Percentiles rank a stretch among this genome's conserved stretches.
These are phyloP conservation scores for Ophidiomyces ophidiicola DNA, from an alignment of 2,329 filamentous ascomycete genomes.

Conservation along the genomic window DNA sequence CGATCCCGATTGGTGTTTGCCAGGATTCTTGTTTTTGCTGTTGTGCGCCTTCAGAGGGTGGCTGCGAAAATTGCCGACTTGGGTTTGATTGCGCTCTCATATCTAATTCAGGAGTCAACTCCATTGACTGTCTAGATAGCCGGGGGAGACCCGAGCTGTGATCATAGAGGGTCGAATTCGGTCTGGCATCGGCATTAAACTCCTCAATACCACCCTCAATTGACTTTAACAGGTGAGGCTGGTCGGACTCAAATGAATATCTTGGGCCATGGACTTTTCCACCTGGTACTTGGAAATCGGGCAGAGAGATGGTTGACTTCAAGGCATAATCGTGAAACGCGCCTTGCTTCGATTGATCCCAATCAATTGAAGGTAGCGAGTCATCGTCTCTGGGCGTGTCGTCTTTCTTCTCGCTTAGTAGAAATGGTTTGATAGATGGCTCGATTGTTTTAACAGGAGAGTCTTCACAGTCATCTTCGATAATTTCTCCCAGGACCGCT, in stretches of 20 bases:
- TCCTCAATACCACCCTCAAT: slow-evolving; percentile 12
- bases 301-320: slow-evolving; percentile 13
- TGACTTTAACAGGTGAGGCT: slow-evolving; percentile 2
- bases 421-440: too few species aligned
- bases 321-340: slow-evolving; percentile 7
- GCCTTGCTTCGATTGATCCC: slow-evolving; percentile 20
- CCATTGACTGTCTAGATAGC: not conserved
- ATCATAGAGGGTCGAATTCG: too few species aligned
- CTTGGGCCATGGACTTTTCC: slow-evolving; percentile 8
- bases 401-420: too few species aligned
- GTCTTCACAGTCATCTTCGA: too few species aligned
- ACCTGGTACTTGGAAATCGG: slow-evolving; percentile 14
- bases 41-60: not conserved
- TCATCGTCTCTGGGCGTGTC: slow-evolving; percentile 20
- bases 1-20: slow-evolving; percentile 15
- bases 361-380: slow-evolving; percentile 29
- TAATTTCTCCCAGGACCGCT: too few species aligned
- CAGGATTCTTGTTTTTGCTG: slow-evolving; percentile 12
- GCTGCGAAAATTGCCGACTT: too few species aligned
- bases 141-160: too few species aligned
- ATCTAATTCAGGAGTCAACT: too few species aligned
- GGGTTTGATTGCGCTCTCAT: too few species aligned
- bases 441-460: too few species aligned
- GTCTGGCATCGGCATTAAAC: slow-evolving; percentile 14
- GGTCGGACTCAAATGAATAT: slow-evolving; percentile 11